Evolutionary conservation across 768 basidiomycete species (phyloP), one percentile per base, ranked within the genome.

Genomic region (Trametes cingulata): DNA sequence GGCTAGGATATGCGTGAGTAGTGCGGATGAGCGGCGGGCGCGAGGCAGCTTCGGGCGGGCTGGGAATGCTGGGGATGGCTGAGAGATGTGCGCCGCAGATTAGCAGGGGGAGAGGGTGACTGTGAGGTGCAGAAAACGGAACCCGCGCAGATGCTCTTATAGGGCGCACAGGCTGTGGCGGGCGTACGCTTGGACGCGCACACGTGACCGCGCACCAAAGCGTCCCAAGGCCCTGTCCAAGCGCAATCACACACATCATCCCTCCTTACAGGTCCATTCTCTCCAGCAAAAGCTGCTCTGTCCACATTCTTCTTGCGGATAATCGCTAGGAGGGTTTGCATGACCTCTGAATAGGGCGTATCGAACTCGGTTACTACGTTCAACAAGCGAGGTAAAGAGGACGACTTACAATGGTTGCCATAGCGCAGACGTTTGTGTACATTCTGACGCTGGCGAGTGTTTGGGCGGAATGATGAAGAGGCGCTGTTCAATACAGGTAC

Each of bases 141-240:
- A 4, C 33, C 51, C 36, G 22, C 45, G 17, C 25, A 6, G 35
- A 15, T 3, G 29, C 20, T 37, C 27, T 56, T 56, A 56, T 47
- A 56, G 35, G 54, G 54, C 54, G 52, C 54, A 22, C 22, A 12
- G 14, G 20, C 8, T 46, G 54, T 47, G 43, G 54, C 54, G 43
- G 24, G 24, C 22, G 43, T 17, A 36, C 43, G 54, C 54, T 56
- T 56, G 35, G 54, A 46, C 54, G 24, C 54, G 54, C 35, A 20
- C 54, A 56, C 54, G 54, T 56, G 54, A 56, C 41, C 54, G 54
- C 54, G 54, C 36, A 24, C 42, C 54, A 56, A 56, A 56, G 54
- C 54, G 54, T 54, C 36, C 12, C 43, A 51, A 37, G 45, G 45
- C 22, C 14, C 45, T 14, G 22, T 43, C 45, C 33, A 40, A 19